Conservation (phyloP, 805 yeast genomes). For the Candida oleophila region DNA sequence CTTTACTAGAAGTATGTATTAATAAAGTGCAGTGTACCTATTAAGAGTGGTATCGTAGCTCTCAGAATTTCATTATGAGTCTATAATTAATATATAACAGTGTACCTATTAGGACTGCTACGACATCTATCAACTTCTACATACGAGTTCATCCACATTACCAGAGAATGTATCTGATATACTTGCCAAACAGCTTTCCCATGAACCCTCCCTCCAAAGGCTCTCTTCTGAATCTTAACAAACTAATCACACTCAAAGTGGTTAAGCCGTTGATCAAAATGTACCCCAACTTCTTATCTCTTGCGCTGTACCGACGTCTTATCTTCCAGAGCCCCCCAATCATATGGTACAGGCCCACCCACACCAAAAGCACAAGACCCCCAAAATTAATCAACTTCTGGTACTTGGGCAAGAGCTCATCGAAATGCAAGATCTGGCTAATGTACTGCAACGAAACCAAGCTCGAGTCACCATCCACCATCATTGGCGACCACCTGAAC, state of each 20-base stretch:
- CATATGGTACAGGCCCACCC: constrained; percentile 50
- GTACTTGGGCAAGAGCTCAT: constrained; percentile 10
- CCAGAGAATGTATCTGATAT: constrained; percentile 13
- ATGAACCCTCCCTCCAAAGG: constrained; percentile 27
- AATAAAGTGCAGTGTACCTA: no score
- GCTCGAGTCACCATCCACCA: constrained; percentile 64
- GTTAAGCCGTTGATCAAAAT: constrained; percentile 35
- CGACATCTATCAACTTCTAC: no score
- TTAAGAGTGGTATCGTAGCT: no score
- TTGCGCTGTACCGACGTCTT: constrained; percentile 35
- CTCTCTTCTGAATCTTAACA: constrained; percentile 24
- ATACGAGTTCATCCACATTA: no score
- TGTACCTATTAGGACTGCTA: no score
- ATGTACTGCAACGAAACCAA: constrained; percentile 53
- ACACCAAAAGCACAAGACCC: constrained; percentile 32
- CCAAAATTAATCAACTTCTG: constrained; percentile 26
- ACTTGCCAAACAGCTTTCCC: constrained; percentile 27
- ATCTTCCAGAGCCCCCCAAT: constrained; percentile 53
- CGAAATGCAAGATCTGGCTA: constrained; percentile 31
- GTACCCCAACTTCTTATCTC: constrained; percentile 47
- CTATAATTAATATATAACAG: not conserved
- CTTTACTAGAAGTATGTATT: no score
- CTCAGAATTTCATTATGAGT: not conserved
- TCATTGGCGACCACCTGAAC: constrained; percentile 50
- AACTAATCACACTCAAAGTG: constrained; percentile 34